Conservation (phyloP, 805 yeast genomes). For the Hanseniaspora clermontiae region DNA sequence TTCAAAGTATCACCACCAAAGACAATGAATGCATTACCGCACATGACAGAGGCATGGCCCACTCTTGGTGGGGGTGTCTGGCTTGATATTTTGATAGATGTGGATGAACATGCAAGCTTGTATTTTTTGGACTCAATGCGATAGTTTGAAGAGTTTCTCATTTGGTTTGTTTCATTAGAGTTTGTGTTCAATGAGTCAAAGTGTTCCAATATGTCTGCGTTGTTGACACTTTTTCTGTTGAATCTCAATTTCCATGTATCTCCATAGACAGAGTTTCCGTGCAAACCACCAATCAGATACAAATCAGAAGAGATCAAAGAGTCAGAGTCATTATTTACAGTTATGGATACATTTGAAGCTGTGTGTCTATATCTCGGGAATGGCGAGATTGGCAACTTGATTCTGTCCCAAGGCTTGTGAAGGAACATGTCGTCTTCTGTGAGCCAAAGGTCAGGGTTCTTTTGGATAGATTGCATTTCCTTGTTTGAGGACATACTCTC, state of each 20-base stretch:
- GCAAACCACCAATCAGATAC: constrained; percentile 87
- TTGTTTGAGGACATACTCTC: background rate
- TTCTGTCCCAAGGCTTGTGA: constrained; percentile 52
- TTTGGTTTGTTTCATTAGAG: constrained; percentile 27
- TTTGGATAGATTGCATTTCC: background rate
- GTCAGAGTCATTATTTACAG: constrained; percentile 25
- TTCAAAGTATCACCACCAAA: constrained; percentile 93
- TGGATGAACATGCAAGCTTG: constrained; percentile 30
- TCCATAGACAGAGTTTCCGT: constrained; percentile 84
- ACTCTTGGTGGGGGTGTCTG: constrained; percentile 90
- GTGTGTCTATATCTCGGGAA: constrained; percentile 93
- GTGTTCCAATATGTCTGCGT: background rate
- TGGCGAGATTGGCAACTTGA: constrained; percentile 59
- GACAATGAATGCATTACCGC: constrained; percentile 89
- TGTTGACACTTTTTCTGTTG: constrained; percentile 6
- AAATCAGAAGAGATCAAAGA: constrained; percentile 36
- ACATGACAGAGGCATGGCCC: constrained; percentile 82
- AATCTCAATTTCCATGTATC: constrained; percentile 78
- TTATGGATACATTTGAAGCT: constrained; percentile 59
- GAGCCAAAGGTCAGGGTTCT: constrained; percentile 6
- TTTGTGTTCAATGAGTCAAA: background rate
- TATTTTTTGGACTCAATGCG: constrained; percentile 1
- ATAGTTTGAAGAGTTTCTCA: constrained; percentile 18
- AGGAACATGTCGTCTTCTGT: constrained; percentile 11
- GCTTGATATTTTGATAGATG: constrained; percentile 55